Evolutionary conservation across 2,329 filamentous ascomycete species (phyloP).

Genomic region (Neocatenulostroma microsporum): DNA sequence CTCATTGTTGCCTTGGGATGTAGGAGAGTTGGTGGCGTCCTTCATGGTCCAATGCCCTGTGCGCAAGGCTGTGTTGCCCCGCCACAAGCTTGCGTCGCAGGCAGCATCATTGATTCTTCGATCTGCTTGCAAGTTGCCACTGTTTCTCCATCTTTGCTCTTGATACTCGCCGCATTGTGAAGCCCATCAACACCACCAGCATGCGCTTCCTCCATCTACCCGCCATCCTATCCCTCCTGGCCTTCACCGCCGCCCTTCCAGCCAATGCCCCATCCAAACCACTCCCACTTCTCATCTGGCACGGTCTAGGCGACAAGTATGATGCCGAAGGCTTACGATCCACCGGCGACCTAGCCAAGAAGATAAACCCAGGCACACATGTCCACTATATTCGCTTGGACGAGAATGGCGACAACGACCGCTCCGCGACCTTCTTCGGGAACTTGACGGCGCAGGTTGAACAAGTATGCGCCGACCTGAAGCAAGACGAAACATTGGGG

Average conservation of each 20-base stretch:
- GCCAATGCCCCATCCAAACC: constrained; percentile 37
- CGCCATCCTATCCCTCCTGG: constrained; percentile 11
- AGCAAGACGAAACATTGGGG: constrained; percentile 50
- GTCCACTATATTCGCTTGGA: constrained; percentile 71
- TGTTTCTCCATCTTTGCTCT: too few relatives aligned
- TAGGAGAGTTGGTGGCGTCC: too few relatives aligned
- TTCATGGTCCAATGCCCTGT: too few relatives aligned
- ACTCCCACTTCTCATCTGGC: constrained; percentile 89
- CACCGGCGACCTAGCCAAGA: constrained; percentile 63
- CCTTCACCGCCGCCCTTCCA: constrained; percentile 10
- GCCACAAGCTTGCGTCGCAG: too few relatives aligned
- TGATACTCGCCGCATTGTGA: too few relatives aligned
- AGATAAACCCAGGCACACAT: constrained; percentile 71
- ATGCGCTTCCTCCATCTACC: constrained; percentile 12
- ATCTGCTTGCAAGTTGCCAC: too few relatives aligned
- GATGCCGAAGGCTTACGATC: constrained; percentile 64
- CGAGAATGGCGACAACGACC: constrained; percentile 60
- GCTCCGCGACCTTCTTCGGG: constrained; percentile 79
- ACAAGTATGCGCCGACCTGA: constrained; percentile 68
- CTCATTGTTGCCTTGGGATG: too few relatives aligned
- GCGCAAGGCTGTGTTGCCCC: too few relatives aligned
- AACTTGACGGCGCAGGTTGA: constrained; percentile 75
- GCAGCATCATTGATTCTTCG: too few relatives aligned
- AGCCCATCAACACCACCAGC: not conserved
- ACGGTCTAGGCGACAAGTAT: constrained; percentile 75